A percentile compares a stretch with the other conserved stretches of the same genome.
phyloP scores from a whole-genome alignment of 2,329 filamentous ascomycete genomes.

The Myriangium duriaei region DNA sequence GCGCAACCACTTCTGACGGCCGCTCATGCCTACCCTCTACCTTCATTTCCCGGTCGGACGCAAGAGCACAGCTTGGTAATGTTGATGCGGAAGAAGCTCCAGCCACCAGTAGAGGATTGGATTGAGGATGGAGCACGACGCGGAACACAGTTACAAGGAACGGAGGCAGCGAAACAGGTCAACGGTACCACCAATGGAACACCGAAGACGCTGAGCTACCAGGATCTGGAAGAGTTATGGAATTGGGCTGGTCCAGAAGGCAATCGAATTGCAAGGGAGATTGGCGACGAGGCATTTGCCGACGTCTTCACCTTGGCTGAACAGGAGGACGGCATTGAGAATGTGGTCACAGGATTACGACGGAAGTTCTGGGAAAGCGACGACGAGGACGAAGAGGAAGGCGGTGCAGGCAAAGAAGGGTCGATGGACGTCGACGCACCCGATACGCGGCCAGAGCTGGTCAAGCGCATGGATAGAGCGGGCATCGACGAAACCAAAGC shows the following conservation, averaged over 20 bases:
- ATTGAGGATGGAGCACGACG: conserved; percentile 38
- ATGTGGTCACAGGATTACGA: conserved; percentile 58
- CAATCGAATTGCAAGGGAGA: conserved; percentile 31
- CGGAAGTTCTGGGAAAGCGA: conserved; percentile 29
- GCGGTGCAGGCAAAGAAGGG: conserved; percentile 32
- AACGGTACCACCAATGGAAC: conserved; percentile 10
- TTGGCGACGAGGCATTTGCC: conserved; percentile 35
- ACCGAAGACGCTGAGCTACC: conserved; percentile 25
- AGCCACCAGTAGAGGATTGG: conserved; percentile 63
- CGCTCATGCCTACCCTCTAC: conserved; percentile 62
- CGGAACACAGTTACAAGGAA: conserved; percentile 3
- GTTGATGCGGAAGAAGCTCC: conserved; percentile 71
- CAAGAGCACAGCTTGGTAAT: conserved; percentile 47
- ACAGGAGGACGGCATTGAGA: conserved; percentile 51
- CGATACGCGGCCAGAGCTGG: conserved; percentile 20
- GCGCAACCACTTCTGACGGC: conserved; percentile 56
- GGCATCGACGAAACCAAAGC: conserved; percentile 17
- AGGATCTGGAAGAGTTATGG: conserved; percentile 50
- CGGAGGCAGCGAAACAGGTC: conserved; percentile 12
- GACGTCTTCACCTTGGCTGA: conserved; percentile 64
- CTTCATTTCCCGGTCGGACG: conserved; percentile 55
- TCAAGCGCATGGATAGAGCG: conserved; percentile 13
- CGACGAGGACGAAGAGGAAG: conserved; percentile 34
- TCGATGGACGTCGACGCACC: conserved; percentile 33
- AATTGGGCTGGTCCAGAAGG: conserved; percentile 39